phyloP scores from a whole-genome alignment of 2,329 filamentous ascomycete genomes.

The Colletotrichum orchidophilum region DNA sequence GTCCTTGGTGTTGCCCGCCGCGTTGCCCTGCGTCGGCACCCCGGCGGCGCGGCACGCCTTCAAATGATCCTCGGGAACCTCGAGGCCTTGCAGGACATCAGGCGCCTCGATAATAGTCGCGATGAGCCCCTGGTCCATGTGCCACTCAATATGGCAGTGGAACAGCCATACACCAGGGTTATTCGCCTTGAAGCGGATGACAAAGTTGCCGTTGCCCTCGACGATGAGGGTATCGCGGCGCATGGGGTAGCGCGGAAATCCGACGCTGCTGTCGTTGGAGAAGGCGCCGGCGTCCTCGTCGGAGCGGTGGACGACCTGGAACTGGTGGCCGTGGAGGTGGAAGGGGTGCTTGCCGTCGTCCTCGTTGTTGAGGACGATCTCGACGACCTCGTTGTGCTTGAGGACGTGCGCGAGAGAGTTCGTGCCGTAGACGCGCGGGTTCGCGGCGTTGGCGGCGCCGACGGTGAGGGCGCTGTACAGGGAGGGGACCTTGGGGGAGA shows the following conservation, averaged over 20 bases:
- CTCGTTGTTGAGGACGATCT: slow-evolving; percentile 68
- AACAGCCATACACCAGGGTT: slow-evolving; percentile 59
- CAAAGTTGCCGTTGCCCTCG: slow-evolving; percentile 56
- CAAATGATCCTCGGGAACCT: slow-evolving; percentile 51
- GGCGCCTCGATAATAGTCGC: slow-evolving; percentile 49
- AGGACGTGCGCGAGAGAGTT: slow-evolving; percentile 63
- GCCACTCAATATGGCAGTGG: slow-evolving; percentile 66
- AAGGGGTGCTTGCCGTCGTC: slow-evolving; percentile 69
- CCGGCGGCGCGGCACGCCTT: slow-evolving; percentile 46
- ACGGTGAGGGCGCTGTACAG: slow-evolving; percentile 72
- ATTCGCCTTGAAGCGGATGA: slow-evolving; percentile 55
- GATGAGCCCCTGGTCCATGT: slow-evolving; percentile 57
- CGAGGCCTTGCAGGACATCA: slow-evolving; percentile 54
- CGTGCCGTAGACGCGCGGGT: slow-evolving; percentile 60
- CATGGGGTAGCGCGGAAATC: slow-evolving; percentile 51
- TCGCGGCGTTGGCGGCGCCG: slow-evolving; percentile 53
- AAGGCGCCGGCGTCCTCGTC: slow-evolving; percentile 37
- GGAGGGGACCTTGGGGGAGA: slow-evolving; percentile 71
- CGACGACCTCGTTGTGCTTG: slow-evolving; percentile 61
- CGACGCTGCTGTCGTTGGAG: slow-evolving; percentile 50
- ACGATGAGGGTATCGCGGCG: slow-evolving; percentile 61
- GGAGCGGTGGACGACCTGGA: slow-evolving; percentile 55
- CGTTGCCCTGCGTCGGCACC: slow-evolving; percentile 63
- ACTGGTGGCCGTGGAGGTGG: slow-evolving; percentile 71
- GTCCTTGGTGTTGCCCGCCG: slow-evolving; percentile 65